Evolutionary conservation across 129 eudicot species (phyloP).

Genomic region (Pittosporum tobira): DNA sequence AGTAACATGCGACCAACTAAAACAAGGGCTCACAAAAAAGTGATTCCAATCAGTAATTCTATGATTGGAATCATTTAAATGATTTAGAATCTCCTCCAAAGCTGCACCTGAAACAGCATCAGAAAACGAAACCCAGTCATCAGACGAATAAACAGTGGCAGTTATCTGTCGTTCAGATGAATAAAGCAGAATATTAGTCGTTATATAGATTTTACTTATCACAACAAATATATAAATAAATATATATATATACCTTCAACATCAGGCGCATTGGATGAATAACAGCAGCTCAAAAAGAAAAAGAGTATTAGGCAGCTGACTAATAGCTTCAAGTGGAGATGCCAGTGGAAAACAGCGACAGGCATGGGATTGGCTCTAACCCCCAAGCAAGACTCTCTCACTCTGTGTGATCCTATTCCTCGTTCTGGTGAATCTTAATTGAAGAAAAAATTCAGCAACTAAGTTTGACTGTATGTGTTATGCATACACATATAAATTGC

Average conservation of each 20-base stretch:
- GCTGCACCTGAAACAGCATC: slow-evolving; percentile 51
- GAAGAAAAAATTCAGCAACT: background rate
- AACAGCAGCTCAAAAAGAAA: slow-evolving; percentile 26
- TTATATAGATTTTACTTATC: too few relatives aligned
- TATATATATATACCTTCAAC: slow-evolving; percentile 90
- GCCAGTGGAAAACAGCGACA: slow-evolving; percentile 23
- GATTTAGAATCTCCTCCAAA: slow-evolving; percentile 34
- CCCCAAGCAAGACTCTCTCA: slow-evolving; percentile 11
- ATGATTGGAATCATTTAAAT: slow-evolving; percentile 55
- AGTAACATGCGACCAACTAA: slow-evolving; percentile 84
- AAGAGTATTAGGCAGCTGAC: slow-evolving; percentile 29
- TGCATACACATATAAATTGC: background rate
- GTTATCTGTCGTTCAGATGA: background rate
- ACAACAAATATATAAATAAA: too few relatives aligned
- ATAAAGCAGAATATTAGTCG: background rate
- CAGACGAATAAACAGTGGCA: background rate
- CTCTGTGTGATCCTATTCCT: slow-evolving; percentile 16
- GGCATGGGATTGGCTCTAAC: slow-evolving; percentile 16
- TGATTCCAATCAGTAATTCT: slow-evolving; percentile 53
- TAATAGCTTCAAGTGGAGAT: slow-evolving; percentile 24
- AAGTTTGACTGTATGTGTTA: background rate
- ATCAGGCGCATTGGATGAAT: slow-evolving; percentile 33
- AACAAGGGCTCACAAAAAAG: slow-evolving; percentile 68
- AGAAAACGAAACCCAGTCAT: slow-evolving; percentile 9
- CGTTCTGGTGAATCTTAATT: slow-evolving; percentile 18